phyloP scores from a whole-genome alignment of 2,329 filamentous ascomycete genomes.

The Beauveria scarabaeidicola region DNA sequence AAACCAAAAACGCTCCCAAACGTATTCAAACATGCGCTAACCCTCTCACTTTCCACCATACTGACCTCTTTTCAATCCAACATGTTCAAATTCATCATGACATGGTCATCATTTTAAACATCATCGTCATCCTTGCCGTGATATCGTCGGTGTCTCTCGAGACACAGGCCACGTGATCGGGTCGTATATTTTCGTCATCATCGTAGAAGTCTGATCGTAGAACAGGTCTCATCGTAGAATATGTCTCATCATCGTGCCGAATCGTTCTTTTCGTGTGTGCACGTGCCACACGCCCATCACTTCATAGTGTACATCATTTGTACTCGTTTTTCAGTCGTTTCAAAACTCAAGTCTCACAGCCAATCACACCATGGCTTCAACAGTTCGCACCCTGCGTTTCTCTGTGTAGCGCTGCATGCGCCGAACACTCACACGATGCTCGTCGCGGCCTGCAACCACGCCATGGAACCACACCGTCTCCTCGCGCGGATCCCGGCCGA shows the following conservation, averaged over 20 bases:
- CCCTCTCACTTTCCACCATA: background rate
- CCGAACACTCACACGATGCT: constrained; percentile 35
- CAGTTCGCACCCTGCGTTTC: constrained; percentile 19
- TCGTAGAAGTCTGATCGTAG: background rate
- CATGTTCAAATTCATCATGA: background rate
- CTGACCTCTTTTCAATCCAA: background rate
- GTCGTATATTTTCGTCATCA: background rate
- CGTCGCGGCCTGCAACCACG: constrained; percentile 30
- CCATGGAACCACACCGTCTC: constrained; percentile 47
- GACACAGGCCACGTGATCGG: background rate
- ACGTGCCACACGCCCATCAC: no score
- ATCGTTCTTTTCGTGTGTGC: background rate
- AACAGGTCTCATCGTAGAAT: background rate
- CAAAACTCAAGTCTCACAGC: background rate
- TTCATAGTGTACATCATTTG: background rate
- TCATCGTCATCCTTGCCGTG: background rate
- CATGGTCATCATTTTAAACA: background rate
- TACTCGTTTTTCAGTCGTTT: background rate
- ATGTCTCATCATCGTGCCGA: background rate
- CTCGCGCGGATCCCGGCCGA: constrained; percentile 34
- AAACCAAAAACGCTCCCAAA: background rate
- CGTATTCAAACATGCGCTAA: background rate
- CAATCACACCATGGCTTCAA: constrained; percentile 21
- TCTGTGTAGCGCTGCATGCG: constrained; percentile 38
- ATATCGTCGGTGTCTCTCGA: background rate